Base-by-base conservation (phyloP, 2,329 filamentous ascomycete species). In the Pyrenophora teres region DNA sequence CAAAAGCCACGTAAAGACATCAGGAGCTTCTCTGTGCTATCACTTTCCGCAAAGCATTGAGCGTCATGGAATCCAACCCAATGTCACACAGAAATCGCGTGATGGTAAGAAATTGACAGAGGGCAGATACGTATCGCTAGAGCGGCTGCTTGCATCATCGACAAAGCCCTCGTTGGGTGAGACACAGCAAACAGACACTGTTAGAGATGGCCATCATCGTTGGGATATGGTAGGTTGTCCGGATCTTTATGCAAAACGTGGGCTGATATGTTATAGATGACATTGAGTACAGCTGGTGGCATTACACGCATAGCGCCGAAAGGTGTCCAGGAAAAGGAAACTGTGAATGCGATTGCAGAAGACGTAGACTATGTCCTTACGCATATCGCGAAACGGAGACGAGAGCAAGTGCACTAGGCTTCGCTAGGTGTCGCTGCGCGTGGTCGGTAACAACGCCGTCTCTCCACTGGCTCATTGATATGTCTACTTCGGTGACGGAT, bases 231-330 rank as follows among this genome's bases (percentile, higher is more conserved):
- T 48, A 47, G 4, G 38, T 15, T 35, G 19, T 12, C 18, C 4
- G 4, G 3, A 30, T 18, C 13, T 35, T 13, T 7, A 21, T 19
- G 37, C 19, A 30, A 12, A 37, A 15, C 21, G 13, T 13, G 16
- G n/a, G 31, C 36, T 51, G 76, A 87, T 50, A 92, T 92, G 25
- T 12, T n/a, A 10, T 27, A 52, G 87, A 87, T 84, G 7, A 92
- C 89, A 8, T 82, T 86, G 9, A 88, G 85, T 52, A 83, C 92
- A 69, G 89, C 89, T 0, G 80, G 80, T 46, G 89, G 89, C 0
- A 40, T 62, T 6, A 56, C 63, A 8, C 46, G 52, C 15, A 71
- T 80, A 23, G 64, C 92, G 49, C 89, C 89, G 0, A 77, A 80
- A 25, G 38, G 41, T 6, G 47, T 51, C n/a, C 52, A 52, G 21